Conservation (phyloP, 106 monocot species). For the Apostasia ramifera region DNA sequence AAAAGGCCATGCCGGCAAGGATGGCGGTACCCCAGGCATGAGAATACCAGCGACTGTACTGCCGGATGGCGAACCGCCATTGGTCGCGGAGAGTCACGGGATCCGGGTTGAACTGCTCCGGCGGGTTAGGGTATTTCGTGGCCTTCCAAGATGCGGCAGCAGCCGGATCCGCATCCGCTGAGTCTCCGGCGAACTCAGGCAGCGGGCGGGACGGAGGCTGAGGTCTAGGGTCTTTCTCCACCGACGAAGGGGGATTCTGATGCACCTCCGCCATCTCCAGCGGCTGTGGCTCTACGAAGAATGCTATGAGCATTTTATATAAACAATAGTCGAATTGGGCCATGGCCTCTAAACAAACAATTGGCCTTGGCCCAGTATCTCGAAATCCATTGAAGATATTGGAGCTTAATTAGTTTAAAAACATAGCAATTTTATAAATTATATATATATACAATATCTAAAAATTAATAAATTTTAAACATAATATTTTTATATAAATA, state of each 20-base stretch:
- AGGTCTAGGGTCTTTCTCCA: not conserved
- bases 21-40: constrained; percentile 97
- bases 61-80: constrained; percentile 81
- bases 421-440: too few species aligned
- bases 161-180: not conserved
- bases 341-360: too few species aligned
- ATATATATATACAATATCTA: too few species aligned
- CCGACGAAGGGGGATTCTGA: constrained; percentile 6
- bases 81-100: constrained; percentile 78
- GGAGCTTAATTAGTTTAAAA: too few species aligned
- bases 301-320: too few species aligned
- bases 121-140: constrained; percentile 60
- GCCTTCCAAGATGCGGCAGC: constrained; percentile 7
- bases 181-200: not conserved
- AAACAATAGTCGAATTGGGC: too few species aligned
- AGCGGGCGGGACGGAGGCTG: constrained; percentile 3
- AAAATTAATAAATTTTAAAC: too few species aligned
- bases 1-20: constrained; percentile 80
- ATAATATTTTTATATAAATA: too few species aligned
- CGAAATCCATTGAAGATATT: too few species aligned
- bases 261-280: constrained; percentile 22
- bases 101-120: constrained; percentile 74
- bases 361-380: too few species aligned
- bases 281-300: too few species aligned
- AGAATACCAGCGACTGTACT: constrained; percentile 88